A percentile compares a stretch with the other conserved stretches of the same genome.
Conservation (phyloP, 2,329 filamentous ascomycete genomes). For the Talaromyces sp. region DNA sequence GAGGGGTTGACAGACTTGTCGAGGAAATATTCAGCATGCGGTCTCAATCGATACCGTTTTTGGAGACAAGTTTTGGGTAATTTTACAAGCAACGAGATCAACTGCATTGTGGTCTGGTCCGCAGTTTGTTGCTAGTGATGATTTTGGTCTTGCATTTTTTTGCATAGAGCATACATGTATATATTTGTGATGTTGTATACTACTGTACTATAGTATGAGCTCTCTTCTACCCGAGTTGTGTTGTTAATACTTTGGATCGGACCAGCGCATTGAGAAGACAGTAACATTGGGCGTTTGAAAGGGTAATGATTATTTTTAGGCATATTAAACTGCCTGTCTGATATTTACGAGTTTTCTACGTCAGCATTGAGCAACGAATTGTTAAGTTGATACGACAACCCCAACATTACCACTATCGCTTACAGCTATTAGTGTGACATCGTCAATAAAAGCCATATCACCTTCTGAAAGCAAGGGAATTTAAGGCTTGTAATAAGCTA, state of each 20-base stretch:
- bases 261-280: background rate
- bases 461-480: no score
- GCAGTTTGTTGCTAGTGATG: background rate
- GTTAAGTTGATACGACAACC: background rate
- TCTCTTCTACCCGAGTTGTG: background rate
- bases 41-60: background rate
- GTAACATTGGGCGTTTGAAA: background rate
- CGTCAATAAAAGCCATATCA: no score
- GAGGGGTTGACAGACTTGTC: slow-evolving; percentile 16
- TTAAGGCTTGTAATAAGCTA: background rate
- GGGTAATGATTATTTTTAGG: background rate
- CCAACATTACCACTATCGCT: background rate
- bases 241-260: background rate
- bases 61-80: background rate
- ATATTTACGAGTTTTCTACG: background rate
- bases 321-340: background rate
- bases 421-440: background rate
- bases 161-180: background rate
- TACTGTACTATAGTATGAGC: background rate
- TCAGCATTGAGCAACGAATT: background rate
- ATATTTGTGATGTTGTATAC: background rate
- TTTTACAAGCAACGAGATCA: background rate
- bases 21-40: background rate
- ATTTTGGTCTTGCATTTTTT: background rate
- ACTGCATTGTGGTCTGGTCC: background rate